Percentiles rank a stretch among this genome's conserved stretches.
Evolutionary conservation across 805 yeast genomes (phyloP).

Genomic region (Brettanomyces sp.): DNA sequence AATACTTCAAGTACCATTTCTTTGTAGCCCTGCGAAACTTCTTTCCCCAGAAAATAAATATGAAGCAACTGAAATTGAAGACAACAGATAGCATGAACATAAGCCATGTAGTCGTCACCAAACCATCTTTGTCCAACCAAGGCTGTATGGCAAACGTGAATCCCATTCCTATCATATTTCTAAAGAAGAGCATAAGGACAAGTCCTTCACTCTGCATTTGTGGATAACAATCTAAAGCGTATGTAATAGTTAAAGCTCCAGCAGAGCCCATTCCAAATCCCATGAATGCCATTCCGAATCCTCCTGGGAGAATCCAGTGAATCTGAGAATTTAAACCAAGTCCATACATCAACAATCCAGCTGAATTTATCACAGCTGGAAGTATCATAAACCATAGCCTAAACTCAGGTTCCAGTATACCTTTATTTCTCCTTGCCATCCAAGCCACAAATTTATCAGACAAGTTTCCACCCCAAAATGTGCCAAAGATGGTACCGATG

Average conservation of each 20-base stretch:
- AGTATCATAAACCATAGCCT: conserved; percentile 34
- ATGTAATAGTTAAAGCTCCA: conserved; percentile 35
- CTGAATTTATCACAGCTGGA: conserved; percentile 31
- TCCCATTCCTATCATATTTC: conserved; percentile 37
- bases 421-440: conserved; percentile 34
- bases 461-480: conserved; percentile 35
- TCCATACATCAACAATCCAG: conserved; percentile 37
- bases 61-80: conserved; percentile 30
- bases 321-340: conserved; percentile 27
- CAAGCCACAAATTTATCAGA: conserved; percentile 30
- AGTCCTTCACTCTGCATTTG: conserved; percentile 34
- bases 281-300: conserved; percentile 35
- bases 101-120: conserved; percentile 34
- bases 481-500: conserved; percentile 34
- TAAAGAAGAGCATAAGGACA: conserved; percentile 33
- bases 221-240: conserved; percentile 36
- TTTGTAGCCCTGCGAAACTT: conserved; percentile 28
- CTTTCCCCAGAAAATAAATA: conserved; percentile 36
- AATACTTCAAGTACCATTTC: conserved; percentile 17
- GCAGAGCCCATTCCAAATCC: conserved; percentile 39
- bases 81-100: conserved; percentile 35
- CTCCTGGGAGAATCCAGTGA: conserved; percentile 34
- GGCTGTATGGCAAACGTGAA: conserved; percentile 38
- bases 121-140: conserved; percentile 33
- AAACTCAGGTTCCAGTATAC: conserved; percentile 39